These are phyloP conservation scores for Neonectria magnoliae DNA, from an alignment of 2,329 filamentous ascomycete species.

Conservation along the genomic window DNA sequence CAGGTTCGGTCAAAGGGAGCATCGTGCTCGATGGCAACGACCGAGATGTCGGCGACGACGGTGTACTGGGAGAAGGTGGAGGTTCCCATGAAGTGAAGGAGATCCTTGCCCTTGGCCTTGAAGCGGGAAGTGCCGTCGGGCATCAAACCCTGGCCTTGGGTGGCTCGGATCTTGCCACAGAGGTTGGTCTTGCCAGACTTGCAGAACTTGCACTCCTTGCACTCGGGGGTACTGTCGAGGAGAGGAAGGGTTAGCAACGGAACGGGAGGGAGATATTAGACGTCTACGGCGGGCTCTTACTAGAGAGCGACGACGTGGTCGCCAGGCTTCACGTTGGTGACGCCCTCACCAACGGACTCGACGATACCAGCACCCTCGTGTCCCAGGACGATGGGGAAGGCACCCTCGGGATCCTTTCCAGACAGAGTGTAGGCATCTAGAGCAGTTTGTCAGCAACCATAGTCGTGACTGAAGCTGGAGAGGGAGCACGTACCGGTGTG, in stretches of 20 bases:
- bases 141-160: conserved; percentile 96
- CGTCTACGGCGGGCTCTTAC: conserved; percentile 57
- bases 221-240: conserved; percentile 84
- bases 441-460: conserved; percentile 25
- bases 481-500: conserved; percentile 77
- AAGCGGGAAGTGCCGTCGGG: conserved; percentile 96
- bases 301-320: conserved; percentile 93
- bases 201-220: conserved; percentile 99
- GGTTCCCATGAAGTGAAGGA: conserved; percentile 99
- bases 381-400: conserved; percentile 87
- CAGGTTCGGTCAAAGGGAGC: conserved; percentile 97
- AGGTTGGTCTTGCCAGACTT: conserved; percentile 99
- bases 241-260: conserved; percentile 20
- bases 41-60: conserved; percentile 97
- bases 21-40: conserved; percentile 89
- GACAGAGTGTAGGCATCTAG: conserved; percentile 92
- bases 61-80: conserved; percentile 99
- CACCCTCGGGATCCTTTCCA: conserved; percentile 96
- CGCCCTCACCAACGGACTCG: conserved; percentile 93
- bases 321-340: conserved; percentile 92
- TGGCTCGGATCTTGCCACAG: conserved; percentile 97
- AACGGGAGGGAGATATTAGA: background rate
- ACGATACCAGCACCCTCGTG: conserved; percentile 93
- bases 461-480: conserved; percentile 4
- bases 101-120: conserved; percentile 91